These are phyloP conservation scores for Scedosporium aurantiacum DNA, from an alignment of 2,329 filamentous ascomycete species.

Conservation along the genomic window DNA sequence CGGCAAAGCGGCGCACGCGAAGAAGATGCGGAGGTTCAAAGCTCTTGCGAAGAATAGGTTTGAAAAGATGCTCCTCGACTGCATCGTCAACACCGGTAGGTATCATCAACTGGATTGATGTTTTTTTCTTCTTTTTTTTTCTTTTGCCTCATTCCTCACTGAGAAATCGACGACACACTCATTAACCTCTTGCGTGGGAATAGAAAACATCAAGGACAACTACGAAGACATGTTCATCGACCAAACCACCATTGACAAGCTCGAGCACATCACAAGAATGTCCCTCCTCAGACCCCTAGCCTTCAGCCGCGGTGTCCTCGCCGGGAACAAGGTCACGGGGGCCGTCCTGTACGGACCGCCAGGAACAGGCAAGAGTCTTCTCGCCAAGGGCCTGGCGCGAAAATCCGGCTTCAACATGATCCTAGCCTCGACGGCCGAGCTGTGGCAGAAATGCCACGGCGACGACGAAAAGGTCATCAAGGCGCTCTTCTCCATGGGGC, in stretches of 20 bases:
- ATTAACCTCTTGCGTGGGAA: neutral
- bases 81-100: slow-evolving; percentile 3
- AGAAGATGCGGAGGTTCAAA: neutral
- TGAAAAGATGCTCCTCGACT: slow-evolving; percentile 3
- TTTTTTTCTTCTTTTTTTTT: no score
- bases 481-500: slow-evolving; percentile 89
- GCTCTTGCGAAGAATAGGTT: neutral
- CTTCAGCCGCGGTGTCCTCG: slow-evolving; percentile 14
- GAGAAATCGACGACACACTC: no score
- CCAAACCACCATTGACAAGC: neutral
- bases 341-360: slow-evolving; percentile 93
- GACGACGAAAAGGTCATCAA: slow-evolving; percentile 91
- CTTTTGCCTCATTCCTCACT: no score
- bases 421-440: slow-evolving; percentile 95
- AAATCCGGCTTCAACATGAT: slow-evolving; percentile 97
- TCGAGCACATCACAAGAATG: slow-evolving; percentile 1
- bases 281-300: slow-evolving; percentile 4
- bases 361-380: slow-evolving; percentile 93
- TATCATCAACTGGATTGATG: no score
- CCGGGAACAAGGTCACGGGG: slow-evolving; percentile 31
- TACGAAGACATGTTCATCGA: slow-evolving; percentile 3
- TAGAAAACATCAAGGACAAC: neutral
- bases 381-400: slow-evolving; percentile 94
- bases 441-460: slow-evolving; percentile 99
- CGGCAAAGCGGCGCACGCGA: neutral